These are phyloP conservation scores for Paraphoma chrysanthemicola DNA, from an alignment of 2,329 filamentous ascomycete genomes.

Conservation along the genomic window DNA sequence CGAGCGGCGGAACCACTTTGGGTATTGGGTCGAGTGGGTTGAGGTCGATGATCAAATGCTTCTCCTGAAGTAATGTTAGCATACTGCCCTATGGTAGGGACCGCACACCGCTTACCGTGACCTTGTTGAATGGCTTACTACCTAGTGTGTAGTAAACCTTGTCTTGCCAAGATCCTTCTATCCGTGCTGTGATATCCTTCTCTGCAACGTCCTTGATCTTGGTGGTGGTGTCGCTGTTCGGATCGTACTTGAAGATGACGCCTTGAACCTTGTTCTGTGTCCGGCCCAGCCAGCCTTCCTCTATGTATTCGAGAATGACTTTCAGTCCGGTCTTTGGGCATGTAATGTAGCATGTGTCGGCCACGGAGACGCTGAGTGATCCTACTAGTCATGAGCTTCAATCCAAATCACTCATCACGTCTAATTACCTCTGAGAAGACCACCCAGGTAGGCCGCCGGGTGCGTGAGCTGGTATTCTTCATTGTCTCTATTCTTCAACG, in stretches of 20 bases:
- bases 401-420: background rate
- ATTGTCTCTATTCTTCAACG: conserved; percentile 76
- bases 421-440: conserved; percentile 72
- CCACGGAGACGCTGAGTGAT: conserved; percentile 86
- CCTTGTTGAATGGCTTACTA: conserved; percentile 54
- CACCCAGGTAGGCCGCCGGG: conserved; percentile 89
- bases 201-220: conserved; percentile 87
- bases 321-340: conserved; percentile 92
- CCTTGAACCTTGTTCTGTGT: conserved; percentile 92
- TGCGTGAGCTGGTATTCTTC: conserved; percentile 97
- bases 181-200: conserved; percentile 79
- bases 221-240: conserved; percentile 79
- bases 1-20: conserved; percentile 79
- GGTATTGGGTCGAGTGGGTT: conserved; percentile 78
- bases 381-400: conserved; percentile 49
- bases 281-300: conserved; percentile 93
- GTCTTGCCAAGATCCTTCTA: conserved; percentile 86
- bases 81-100: background rate
- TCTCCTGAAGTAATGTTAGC: conserved; percentile 44
- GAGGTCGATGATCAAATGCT: conserved; percentile 84
- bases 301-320: conserved; percentile 88
- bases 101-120: conserved; percentile 61
- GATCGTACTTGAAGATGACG: conserved; percentile 88
- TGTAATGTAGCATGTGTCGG: conserved; percentile 85
- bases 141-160: conserved; percentile 67